Percentiles rank a stretch among this genome's conserved stretches.
Conservation (phyloP, 257 asterid species). For the Anisodus tanguticus region DNA sequence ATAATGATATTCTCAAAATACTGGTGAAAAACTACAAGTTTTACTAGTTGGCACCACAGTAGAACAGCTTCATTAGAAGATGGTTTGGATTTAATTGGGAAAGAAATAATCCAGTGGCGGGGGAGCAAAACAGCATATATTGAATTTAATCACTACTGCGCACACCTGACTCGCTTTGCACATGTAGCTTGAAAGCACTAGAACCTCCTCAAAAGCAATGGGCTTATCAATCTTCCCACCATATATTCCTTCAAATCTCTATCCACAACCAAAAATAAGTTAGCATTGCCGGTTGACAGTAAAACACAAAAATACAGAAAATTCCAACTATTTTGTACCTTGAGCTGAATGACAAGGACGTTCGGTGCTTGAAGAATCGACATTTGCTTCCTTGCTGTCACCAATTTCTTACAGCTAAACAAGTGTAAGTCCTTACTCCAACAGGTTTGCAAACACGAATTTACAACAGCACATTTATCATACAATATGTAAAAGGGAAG, state of each 20-base stretch:
- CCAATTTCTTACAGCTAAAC: slow-evolving; percentile 93
- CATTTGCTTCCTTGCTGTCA: slow-evolving; percentile 96
- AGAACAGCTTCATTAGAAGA: neutral
- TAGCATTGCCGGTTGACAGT: neutral
- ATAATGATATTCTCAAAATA: neutral
- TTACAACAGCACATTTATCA: neutral
- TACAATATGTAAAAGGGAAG: neutral
- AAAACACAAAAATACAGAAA: slow-evolving; percentile 29
- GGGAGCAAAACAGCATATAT: slow-evolving; percentile 6
- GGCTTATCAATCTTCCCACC: slow-evolving; percentile 89
- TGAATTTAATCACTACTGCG: slow-evolving; percentile 23
- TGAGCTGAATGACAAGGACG: slow-evolving; percentile 93
- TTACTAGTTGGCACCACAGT: neutral
- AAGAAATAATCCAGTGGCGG: neutral
- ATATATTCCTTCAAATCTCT: slow-evolving; percentile 93
- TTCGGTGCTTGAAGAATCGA: slow-evolving; percentile 91
- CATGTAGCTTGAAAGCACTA: slow-evolving; percentile 88
- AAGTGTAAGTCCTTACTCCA: slow-evolving; percentile 44
- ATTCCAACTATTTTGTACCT: slow-evolving; percentile 54
- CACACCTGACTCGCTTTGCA: slow-evolving; percentile 82
- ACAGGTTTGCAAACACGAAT: slow-evolving; percentile 27
- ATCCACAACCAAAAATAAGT: slow-evolving; percentile 31
- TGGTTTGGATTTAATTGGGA: slow-evolving; percentile 5
- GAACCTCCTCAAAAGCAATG: slow-evolving; percentile 74
- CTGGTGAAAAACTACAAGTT: neutral